Evolutionary conservation across 768 basidiomycete genomes (phyloP), one percentile per base, ranked within the genome.

Genomic region (Suillus lakei): DNA sequence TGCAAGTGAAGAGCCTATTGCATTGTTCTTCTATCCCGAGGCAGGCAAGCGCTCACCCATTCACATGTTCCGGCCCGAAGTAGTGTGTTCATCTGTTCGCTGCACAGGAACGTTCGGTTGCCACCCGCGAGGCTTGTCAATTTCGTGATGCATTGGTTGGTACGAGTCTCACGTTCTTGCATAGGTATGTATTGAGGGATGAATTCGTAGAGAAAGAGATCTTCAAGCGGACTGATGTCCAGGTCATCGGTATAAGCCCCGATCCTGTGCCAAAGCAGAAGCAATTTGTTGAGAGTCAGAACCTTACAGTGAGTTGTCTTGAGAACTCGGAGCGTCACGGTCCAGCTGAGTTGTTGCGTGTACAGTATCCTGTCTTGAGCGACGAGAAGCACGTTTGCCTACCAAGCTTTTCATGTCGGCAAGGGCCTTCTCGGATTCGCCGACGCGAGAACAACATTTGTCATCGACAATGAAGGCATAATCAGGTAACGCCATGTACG

Each of bases 121-220:
- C 76, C 76, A 96, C 91, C 21, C 88, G 84, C 71, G 88, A 95
- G 75, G 93, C 90, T 2, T 94, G 92, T 70, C 83, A 88, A 61
- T 94, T 96, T 76, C 86, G 93, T 30, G 91, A 95, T 79, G 92
- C 92, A 4, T 77, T 92, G 50, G 85, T 80, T 41, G 86, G 91
- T 91, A 64, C 63, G 85, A 4, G 34, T 28, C 5, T 62, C 63
- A 28, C 56, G 55, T 54, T 56, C 60, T 60, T 36, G 51, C 48
- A 50, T 41, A 48, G 60, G 38, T 54, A 59, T 54, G 23, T 39
- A 15, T 41, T 16, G 9, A 26, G 26, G 18, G 26, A 21, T 64
- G 48, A 39, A 18, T n/a, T 38, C 64, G 26, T 66, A 91, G 91
- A 88, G 70, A 86, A 88, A 65, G 83, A 88, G 71, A 80, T 81